Evolutionary conservation across 495 filamentous ascomycete genomes (phyloP), one percentile per base, ranked within the genome.

Genomic region (Aspergillus biplanus): DNA sequence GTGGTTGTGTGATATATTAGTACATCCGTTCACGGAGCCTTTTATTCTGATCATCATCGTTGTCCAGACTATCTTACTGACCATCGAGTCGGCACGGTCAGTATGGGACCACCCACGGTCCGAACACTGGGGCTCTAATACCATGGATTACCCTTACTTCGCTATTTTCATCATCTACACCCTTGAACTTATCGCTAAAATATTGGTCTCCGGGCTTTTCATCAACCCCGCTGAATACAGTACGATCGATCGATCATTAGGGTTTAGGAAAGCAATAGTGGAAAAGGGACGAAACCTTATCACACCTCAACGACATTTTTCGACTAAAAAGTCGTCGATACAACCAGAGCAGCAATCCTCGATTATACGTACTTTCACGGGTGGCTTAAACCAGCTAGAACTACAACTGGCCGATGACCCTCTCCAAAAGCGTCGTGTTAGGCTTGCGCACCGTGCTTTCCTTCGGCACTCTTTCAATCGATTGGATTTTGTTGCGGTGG

Each of bases 401-500:
- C 78, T 84, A 52, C 69, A 80, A 39, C 69, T 78, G 44, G 82
- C 81, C 16, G 85, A 86, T 47, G 87, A 91, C 59, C 81, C 88
- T 57, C 84, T 92, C 54, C 91, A 97, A 64, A 90, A 92, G 69
- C 90, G 92, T 70, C 90, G 94, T 55, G 77, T 89, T 59, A 86
- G 93, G 56, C 84, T 99, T 58, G 95, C 95, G 34, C 88, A 93
- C 61, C 88, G 95, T 59, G 95, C 95, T 5, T 98, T 97, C 73
- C 81, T 99, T 55, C 88, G 95, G 33, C 95, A 99, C 69, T 90
- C 90, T 9, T 98, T 98, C 79, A 98, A 97, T 73, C 86, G 95
- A 59, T 82, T 98, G 4, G 95, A 99, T 74, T 97, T 98, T 77
- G 78, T 99, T 37, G 96, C 95, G 5, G 89, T 99, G n/a, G 82